Base-by-base conservation (phyloP, 129 eudicot genomes). In the Pseudognaphalium luteoalbum region DNA sequence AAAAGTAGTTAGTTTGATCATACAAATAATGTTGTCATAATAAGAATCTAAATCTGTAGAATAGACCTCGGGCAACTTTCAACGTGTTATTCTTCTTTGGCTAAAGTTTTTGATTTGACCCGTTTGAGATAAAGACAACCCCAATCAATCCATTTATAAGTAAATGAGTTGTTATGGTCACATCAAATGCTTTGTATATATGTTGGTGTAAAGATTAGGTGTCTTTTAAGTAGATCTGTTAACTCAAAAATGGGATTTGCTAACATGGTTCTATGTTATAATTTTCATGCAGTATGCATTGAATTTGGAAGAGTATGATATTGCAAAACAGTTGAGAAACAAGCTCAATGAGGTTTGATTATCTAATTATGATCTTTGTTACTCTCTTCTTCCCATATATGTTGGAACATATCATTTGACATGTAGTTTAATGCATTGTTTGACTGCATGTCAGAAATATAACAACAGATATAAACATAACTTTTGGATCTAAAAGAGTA, bases 221-320 rank as follows among this genome's bases (percentile, higher is more conserved):
- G 37, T 34, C 6, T 63, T 62, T 4, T 19, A 67, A 35, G 70
- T 63, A 44, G 67, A 60, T 68, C 8, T 10, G 39, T 50, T 75
- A 9, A 32, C 54, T 47, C 8, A 42, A 7, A 59, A 33, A 65
- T 68, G 42, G 60, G 57, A 20, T 64, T 68, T 61, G 70, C 25
- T 68, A 69, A 68, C 52, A 39, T 15, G 71, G 59, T 25, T 54
- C 0, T 29, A 32, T 44, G 44, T 29, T 63, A 15, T 80, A 16
- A 82, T 19, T 4, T 80, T 17, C 65, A 80, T 68, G 89, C 91
- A 93, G 98, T 88, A 87, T 84, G 96, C 93, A 15, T 79, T 91
- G 86, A 93, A 93, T 69, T 68, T 93, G 96, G 97, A 93, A 80
- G 89, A 93, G 88, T 93, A 91, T 84, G 98, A 93, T 52, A 82